Evolutionary conservation across 305 asterid genomes (phyloP).

Genomic region (Fraxinus dipetala): DNA sequence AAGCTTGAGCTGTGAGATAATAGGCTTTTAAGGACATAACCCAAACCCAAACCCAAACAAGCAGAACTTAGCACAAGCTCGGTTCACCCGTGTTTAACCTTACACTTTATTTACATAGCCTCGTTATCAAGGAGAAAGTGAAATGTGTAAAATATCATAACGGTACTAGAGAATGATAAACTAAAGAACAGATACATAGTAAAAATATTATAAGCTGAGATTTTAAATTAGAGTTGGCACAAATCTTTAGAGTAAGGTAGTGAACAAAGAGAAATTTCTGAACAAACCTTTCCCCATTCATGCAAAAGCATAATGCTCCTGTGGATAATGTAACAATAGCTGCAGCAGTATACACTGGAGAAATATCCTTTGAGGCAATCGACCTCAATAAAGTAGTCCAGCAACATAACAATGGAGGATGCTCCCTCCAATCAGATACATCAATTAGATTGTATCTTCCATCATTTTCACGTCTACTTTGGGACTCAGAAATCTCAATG

Average conservation of each 20-base stretch:
- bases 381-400: slow-evolving; percentile 56
- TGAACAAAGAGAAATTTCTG: slow-evolving; percentile 17
- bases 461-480: slow-evolving; percentile 37
- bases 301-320: slow-evolving; percentile 69
- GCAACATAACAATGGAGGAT: slow-evolving; percentile 77
- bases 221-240: slow-evolving; percentile 18
- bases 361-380: slow-evolving; percentile 53
- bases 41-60: neutral
- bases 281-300: slow-evolving; percentile 61
- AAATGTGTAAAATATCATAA: neutral
- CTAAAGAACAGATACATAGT: slow-evolving; percentile 4
- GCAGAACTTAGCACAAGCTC: slow-evolving; percentile 13
- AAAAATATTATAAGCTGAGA: slow-evolving; percentile 14
- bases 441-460: slow-evolving; percentile 30
- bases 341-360: slow-evolving; percentile 44
- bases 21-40: neutral
- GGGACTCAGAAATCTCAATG: slow-evolving; percentile 46
- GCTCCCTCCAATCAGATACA: slow-evolving; percentile 61
- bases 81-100: neutral
- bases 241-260: slow-evolving; percentile 11
- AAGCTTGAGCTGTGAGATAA: neutral
- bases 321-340: slow-evolving; percentile 59
- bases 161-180: neutral
- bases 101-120: neutral
- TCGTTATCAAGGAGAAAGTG: neutral